These are phyloP conservation scores for Dactylonectria estremocensis DNA, from an alignment of 2,329 filamentous ascomycete species.

Conservation along the genomic window DNA sequence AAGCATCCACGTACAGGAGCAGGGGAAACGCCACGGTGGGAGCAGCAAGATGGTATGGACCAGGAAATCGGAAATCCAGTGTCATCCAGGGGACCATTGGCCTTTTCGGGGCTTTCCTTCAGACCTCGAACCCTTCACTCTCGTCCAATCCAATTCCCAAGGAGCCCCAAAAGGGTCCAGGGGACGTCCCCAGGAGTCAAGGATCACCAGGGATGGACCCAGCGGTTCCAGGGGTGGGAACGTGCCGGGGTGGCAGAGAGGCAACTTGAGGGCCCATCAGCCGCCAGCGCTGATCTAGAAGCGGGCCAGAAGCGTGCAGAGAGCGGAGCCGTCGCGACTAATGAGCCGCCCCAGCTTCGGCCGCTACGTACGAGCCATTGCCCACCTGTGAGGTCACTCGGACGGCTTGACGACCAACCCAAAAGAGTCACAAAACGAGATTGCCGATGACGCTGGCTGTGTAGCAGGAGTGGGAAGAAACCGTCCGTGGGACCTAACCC, in stretches of 20 bases:
- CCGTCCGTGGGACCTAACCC: conserved; percentile 19
- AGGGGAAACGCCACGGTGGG: conserved; percentile 14
- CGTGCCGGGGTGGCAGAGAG: conserved; percentile 18
- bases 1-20: neutral
- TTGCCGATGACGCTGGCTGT: conserved; percentile 30
- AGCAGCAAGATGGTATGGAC: conserved; percentile 17
- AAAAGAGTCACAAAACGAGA: conserved; percentile 30
- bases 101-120: conserved; percentile 23
- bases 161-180: conserved; percentile 22
- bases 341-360: conserved; percentile 48
- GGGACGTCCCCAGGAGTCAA: conserved; percentile 28
- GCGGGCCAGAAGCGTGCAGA: conserved; percentile 50
- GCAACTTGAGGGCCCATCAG: conserved; percentile 40
- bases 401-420: conserved; percentile 15
- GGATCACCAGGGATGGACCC: conserved; percentile 39
- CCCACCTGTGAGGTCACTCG: conserved; percentile 37
- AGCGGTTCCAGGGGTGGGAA: conserved; percentile 37
- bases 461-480: conserved; percentile 9
- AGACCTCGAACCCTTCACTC: conserved; percentile 10
- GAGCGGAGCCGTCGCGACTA: conserved; percentile 45
- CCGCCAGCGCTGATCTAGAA: conserved; percentile 51
- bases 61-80: neutral
- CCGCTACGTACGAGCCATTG: conserved; percentile 47
- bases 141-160: conserved; percentile 26
- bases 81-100: conserved; percentile 3